Percentiles rank a stretch among this genome's conserved stretches.
Conservation (phyloP, 164 flowering plant genomes). For the Berberis vulgaris region DNA sequence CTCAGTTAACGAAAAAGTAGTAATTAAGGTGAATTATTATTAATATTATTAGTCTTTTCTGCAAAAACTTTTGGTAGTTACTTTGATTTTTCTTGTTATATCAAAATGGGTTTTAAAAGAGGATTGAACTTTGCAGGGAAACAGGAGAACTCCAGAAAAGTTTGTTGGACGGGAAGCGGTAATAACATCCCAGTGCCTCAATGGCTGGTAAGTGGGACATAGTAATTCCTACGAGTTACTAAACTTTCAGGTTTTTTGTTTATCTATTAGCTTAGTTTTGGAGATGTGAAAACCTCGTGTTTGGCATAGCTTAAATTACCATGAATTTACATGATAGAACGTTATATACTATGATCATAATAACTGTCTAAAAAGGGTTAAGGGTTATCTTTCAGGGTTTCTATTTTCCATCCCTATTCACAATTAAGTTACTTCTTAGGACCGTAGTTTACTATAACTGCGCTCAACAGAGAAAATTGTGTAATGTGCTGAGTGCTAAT, state of each 20-base stretch:
- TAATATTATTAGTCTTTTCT: not conserved
- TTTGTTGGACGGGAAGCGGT: constrained; percentile 96
- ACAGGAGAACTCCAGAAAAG: constrained; percentile 88
- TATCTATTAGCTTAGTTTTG: not conserved
- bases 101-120: constrained; percentile 3
- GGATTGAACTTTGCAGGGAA: constrained; percentile 55
- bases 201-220: constrained; percentile 78
- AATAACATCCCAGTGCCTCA: constrained; percentile 86
- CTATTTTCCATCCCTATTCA: too few species aligned
- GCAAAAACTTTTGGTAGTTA: constrained; percentile 3
- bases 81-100: not conserved
- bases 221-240: not conserved
- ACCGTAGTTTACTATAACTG: too few species aligned
- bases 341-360: not conserved
- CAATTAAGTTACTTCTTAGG: too few species aligned
- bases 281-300: too few species aligned
- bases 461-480: too few species aligned
- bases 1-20: constrained; percentile 80
- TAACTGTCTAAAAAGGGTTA: not conserved
- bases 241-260: not conserved
- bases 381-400: not conserved
- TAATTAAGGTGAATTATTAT: constrained; percentile 58
- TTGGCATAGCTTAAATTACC: not conserved
- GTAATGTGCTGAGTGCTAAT: too few species aligned
- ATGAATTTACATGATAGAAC: not conserved